These are phyloP conservation scores for Gossypium ekmanianum DNA, from an alignment of 345 rosid genomes.

Conservation along the genomic window DNA sequence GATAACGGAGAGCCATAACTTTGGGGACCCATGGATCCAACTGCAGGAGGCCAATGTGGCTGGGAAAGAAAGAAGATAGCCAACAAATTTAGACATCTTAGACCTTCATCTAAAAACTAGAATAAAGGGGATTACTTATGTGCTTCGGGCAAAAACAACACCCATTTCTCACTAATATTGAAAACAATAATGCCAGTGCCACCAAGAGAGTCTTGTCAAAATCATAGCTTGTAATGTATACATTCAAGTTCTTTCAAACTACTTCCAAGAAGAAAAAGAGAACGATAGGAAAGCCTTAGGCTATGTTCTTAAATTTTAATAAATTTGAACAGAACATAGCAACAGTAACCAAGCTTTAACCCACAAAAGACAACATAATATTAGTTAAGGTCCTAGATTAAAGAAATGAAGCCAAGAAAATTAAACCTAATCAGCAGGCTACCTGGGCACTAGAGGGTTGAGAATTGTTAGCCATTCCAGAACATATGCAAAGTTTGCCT, in stretches of 20 bases:
- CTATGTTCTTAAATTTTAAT: not conserved
- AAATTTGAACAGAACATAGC: not conserved
- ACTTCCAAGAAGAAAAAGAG: not conserved
- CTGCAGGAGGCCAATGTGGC: conserved; percentile 34
- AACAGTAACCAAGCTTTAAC: not conserved
- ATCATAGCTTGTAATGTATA: not conserved
- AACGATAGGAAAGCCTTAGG: not conserved
- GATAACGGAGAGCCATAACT: conserved; percentile 21
- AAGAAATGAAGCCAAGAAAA: conserved; percentile 6
- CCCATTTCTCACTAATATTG: not conserved
- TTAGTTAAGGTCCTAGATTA: conserved; percentile 16
- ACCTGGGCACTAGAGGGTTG: conserved; percentile 71
- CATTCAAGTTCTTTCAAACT: not conserved
- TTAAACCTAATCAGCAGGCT: conserved; percentile 8
- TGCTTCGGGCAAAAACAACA: not conserved
- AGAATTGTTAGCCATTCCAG: conserved; percentile 63
- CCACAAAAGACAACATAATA: not conserved
- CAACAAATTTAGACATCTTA: conserved; percentile 8
- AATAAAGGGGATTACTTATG: not conserved
- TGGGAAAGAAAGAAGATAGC: conserved; percentile 6
- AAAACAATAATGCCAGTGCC: not conserved
- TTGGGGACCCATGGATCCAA: conserved; percentile 38
- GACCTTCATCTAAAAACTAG: conserved; percentile 8
- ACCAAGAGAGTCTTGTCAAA: not conserved
- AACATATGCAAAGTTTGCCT: conserved; percentile 21